Evolutionary conservation across 441 rosid species (phyloP).

Genomic region (Eruca vesicaria): DNA sequence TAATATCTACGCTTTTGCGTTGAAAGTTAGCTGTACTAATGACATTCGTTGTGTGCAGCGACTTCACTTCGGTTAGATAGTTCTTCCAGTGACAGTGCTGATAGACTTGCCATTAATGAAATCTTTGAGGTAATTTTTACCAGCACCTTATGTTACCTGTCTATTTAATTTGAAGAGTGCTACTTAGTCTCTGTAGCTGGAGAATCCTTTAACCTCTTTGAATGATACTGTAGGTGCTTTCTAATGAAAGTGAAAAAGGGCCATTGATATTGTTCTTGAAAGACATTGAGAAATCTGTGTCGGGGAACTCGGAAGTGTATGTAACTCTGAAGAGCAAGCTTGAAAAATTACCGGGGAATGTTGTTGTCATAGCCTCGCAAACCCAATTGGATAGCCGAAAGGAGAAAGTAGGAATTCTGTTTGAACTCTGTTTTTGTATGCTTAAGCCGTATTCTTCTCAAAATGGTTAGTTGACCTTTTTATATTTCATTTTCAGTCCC

Average conservation of each 20-base stretch:
- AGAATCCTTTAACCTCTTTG: constrained; percentile 8
- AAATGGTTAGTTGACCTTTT: constrained; percentile 5
- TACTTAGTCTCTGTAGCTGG: not conserved
- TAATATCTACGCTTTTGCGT: not conserved
- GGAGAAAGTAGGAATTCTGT: constrained; percentile 60
- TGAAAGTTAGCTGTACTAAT: not conserved
- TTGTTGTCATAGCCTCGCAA: no score
- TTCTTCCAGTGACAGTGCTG: constrained; percentile 69
- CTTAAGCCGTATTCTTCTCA: not conserved
- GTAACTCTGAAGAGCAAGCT: constrained; percentile 62
- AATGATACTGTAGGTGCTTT: constrained; percentile 54
- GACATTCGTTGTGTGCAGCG: constrained; percentile 39
- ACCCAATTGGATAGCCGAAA: constrained; percentile 81
- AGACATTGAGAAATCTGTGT: constrained; percentile 79
- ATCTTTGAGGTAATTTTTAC: constrained; percentile 62
- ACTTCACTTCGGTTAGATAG: constrained; percentile 73
- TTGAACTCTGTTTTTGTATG: constrained; percentile 1
- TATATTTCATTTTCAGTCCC: constrained; percentile 54
- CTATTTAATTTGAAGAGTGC: not conserved
- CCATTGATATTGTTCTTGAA: constrained; percentile 75
- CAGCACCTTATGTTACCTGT: not conserved
- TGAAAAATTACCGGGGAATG: constrained; percentile 61
- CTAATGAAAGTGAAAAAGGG: constrained; percentile 55
- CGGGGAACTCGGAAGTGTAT: constrained; percentile 63
- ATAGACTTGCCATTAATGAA: constrained; percentile 73